Conservation (phyloP, 257 asterid genomes). For the Solanum habrochaites region DNA sequence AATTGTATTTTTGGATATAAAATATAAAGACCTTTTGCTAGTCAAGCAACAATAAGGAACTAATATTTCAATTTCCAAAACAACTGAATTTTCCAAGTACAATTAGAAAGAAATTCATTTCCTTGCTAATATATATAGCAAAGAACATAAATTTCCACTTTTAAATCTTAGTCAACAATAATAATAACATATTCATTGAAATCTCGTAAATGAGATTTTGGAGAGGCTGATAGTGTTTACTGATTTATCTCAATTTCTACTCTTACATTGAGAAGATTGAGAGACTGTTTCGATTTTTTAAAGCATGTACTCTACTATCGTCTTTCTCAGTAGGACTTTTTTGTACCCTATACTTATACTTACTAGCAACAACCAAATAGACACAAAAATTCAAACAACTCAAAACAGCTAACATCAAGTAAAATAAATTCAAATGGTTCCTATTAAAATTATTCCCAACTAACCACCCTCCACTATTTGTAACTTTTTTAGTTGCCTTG, state of each 20-base stretch:
- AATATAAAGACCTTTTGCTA: background rate
- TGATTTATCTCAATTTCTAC: background rate
- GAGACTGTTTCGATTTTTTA: background rate
- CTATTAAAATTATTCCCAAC: conserved; percentile 60
- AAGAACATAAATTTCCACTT: background rate
- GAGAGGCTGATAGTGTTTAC: accelerated
- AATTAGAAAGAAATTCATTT: background rate
- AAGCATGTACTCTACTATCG: background rate
- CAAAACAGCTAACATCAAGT: conserved; percentile 39
- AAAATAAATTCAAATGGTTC: conserved; percentile 53
- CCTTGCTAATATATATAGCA: background rate
- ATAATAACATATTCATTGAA: background rate
- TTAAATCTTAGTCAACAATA: background rate
- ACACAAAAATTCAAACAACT: conserved; percentile 39
- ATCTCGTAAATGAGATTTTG: background rate
- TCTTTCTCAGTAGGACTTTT: background rate
- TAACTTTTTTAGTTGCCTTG: conserved; percentile 26
- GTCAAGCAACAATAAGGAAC: background rate
- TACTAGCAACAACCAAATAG: conserved; percentile 44
- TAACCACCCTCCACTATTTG: conserved; percentile 59
- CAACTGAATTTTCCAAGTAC: background rate
- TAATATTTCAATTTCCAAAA: background rate
- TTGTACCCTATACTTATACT: conserved; percentile 51
- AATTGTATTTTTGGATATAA: background rate
- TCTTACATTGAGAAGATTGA: background rate